Base-by-base conservation (phyloP, 2,329 filamentous ascomycete species). In the Aurifilum marmelostoma region DNA sequence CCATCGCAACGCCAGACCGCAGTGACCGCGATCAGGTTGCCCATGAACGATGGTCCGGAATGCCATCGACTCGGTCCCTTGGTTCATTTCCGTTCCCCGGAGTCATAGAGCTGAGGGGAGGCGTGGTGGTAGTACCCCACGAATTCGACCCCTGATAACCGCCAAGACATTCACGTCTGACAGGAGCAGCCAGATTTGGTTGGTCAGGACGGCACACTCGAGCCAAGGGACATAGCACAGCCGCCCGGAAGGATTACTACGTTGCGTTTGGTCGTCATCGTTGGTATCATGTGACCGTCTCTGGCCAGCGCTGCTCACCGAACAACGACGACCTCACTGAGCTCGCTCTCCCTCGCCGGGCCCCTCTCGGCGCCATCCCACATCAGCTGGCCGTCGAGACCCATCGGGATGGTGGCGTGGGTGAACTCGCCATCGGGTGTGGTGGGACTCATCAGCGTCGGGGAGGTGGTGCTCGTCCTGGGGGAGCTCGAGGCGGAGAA, bases 391-490 rank as follows among this genome's bases (percentile, higher is more conserved):
- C 69, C 69, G 27, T 71, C 66, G 24, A 71, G 11, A 8, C 62
- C 63, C 69, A 71, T 69, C 11, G 69, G 63, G 21, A 71, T 66
- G 2, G 69, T 63, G 32, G 74, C 74, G 11, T 77, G 73, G 3
- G 73, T 73, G 65, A 80, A 77, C 56, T 83, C 81, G 63, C 84
- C 83, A 21, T 68, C 68, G 0, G 83, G 83, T 9, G 83, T 80
- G 0, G 81, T 82, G 9, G 84, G 84, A 73, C 83, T 85, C 69
- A 85, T 73, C n/a, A 83, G 82, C 27, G 82, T 83, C 0, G 84
- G 84, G 67, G 82, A 84, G 66, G 82, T 74, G 64, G 79, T 83
- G 68, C 81, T 83, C 72, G 78, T 79, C 58, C 77, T 76, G 68
- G 75, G 77, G 6, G 77, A 72, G 3, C 77, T 79, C 11, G 54